Percentiles rank a stretch among this genome's conserved stretches.
Evolutionary conservation across 805 yeast genomes (phyloP).

Genomic region (Ogataea paraovalis): DNA sequence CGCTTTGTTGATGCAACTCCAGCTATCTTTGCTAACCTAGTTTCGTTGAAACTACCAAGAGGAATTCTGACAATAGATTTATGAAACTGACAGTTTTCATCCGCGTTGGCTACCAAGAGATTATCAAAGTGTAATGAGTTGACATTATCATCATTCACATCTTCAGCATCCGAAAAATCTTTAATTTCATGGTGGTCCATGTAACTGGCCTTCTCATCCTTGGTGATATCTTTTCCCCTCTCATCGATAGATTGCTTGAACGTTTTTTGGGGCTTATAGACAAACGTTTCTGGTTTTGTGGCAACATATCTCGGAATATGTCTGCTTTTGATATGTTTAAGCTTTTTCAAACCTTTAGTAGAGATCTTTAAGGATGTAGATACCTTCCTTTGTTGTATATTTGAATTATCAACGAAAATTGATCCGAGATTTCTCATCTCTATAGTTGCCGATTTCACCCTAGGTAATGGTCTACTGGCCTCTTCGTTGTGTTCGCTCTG

Average conservation of each 20-base stretch:
- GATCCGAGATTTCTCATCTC: background rate
- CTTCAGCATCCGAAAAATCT: no score
- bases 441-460: background rate
- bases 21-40: constrained; percentile 12
- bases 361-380: background rate
- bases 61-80: constrained; percentile 17
- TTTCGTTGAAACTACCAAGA: constrained; percentile 10
- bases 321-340: background rate
- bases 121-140: background rate
- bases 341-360: background rate
- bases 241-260: background rate
- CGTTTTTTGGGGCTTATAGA: background rate
- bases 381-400: background rate
- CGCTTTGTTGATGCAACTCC: constrained; percentile 15
- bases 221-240: background rate
- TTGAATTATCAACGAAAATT: background rate
- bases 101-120: background rate
- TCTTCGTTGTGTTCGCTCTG: no score
- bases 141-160: no score
- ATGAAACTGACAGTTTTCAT: background rate
- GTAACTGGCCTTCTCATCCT: no score
- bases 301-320: background rate
- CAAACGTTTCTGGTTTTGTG: background rate
- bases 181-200: no score
- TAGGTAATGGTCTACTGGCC: no score